phyloP scores from a whole-genome alignment of 352 stramenopile species.

The Globisporangium irregulare region DNA sequence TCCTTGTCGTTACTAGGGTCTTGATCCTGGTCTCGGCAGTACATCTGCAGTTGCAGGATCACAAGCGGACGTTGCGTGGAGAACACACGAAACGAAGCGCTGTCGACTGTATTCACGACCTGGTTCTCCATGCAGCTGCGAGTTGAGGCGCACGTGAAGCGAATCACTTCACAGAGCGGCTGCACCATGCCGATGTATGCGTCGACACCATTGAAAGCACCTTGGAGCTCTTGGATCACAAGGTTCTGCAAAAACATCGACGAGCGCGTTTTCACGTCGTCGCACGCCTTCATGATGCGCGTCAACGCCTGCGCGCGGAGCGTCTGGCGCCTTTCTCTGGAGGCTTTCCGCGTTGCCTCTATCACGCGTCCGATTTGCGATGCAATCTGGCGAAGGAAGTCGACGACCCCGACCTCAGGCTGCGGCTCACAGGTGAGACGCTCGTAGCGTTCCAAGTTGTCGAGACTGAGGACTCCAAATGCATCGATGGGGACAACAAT shows the following conservation, averaged over 20 bases:
- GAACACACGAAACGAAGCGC: slow-evolving; percentile 54
- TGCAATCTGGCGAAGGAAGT: slow-evolving; percentile 57
- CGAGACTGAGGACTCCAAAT: slow-evolving; percentile 51
- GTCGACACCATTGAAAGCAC: slow-evolving; percentile 55
- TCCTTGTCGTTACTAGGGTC: neutral
- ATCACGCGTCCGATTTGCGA: slow-evolving; percentile 22
- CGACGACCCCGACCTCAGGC: slow-evolving; percentile 72
- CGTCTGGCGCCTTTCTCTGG: slow-evolving; percentile 6
- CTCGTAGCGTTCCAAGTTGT: slow-evolving; percentile 60
- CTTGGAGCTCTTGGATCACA: slow-evolving; percentile 48
- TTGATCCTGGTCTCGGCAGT: slow-evolving; percentile 29
- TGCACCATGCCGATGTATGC: slow-evolving; percentile 62
- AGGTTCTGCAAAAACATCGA: slow-evolving; percentile 43
- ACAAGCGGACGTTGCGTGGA: slow-evolving; percentile 42
- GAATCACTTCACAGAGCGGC: slow-evolving; percentile 44
- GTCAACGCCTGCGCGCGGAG: slow-evolving; percentile 40
- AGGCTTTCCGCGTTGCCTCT: neutral
- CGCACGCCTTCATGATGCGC: slow-evolving; percentile 46
- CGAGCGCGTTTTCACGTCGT: slow-evolving; percentile 27
- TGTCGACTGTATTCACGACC: slow-evolving; percentile 33
- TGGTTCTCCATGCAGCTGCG: slow-evolving; percentile 52
- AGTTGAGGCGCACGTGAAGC: slow-evolving; percentile 47
- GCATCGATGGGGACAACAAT: slow-evolving; percentile 52
- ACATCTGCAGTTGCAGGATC: slow-evolving; percentile 40
- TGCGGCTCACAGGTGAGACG: slow-evolving; percentile 34